Percentiles rank a stretch among this genome's conserved stretches.
Conservation (phyloP, 495 filamentous ascomycete genomes). For the Penicillium arizonense region DNA sequence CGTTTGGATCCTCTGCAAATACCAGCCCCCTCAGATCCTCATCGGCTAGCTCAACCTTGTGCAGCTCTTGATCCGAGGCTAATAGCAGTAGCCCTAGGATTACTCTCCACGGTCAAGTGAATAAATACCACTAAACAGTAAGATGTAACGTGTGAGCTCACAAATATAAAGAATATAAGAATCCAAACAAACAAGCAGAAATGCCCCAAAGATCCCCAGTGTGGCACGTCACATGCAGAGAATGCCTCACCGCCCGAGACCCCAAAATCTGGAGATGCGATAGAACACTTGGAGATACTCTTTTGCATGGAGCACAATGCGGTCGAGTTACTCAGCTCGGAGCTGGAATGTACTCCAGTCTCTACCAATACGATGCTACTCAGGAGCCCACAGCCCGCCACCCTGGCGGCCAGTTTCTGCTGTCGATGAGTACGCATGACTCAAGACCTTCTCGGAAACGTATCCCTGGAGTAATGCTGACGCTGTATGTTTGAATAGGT, state of each 20-base stretch:
- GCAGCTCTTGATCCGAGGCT: too few species aligned
- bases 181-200: not conserved
- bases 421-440: constrained; percentile 75
- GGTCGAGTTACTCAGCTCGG: constrained; percentile 33
- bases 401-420: constrained; percentile 79
- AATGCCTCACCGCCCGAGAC: constrained; percentile 9
- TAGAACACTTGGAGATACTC: constrained; percentile 2
- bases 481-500: constrained; percentile 48
- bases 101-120: too few species aligned
- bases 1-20: too few species aligned
- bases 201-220: not conserved
- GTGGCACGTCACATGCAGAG: constrained; percentile 6
- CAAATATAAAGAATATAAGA: not conserved
- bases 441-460: constrained; percentile 2
- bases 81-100: too few species aligned
- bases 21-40: too few species aligned
- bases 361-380: constrained; percentile 24
- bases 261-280: not conserved
- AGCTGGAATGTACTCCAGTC: constrained; percentile 27
- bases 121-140: too few species aligned
- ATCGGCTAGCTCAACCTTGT: too few species aligned
- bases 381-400: constrained; percentile 41
- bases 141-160: too few species aligned
- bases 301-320: constrained; percentile 36
- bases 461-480: not conserved